Percentiles rank a stretch among this genome's conserved stretches.
Conservation (phyloP, 495 filamentous ascomycete genomes). For the Penicillium malachiteum region DNA sequence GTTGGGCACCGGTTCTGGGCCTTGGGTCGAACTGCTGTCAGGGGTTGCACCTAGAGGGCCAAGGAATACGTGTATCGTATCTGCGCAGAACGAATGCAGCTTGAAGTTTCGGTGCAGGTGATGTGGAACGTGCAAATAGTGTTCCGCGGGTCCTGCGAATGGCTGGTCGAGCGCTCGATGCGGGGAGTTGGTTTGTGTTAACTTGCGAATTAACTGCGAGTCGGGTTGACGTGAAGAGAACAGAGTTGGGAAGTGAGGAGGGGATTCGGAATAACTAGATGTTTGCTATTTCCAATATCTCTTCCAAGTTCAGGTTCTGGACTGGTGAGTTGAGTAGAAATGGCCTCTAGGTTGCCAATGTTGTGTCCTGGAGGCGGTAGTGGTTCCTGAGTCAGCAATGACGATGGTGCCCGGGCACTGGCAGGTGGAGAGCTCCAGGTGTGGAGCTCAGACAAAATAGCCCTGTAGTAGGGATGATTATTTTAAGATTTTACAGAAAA, state of each 20-base stretch:
- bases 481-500: too few relatives aligned
- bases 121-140: background rate
- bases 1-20: slow-evolving; percentile 19
- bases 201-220: background rate
- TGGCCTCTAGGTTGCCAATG: slow-evolving; percentile 2
- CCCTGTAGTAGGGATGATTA: background rate
- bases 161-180: slow-evolving; percentile 17
- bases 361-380: slow-evolving; percentile 18
- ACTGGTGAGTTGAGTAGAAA: slow-evolving; percentile 6
- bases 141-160: slow-evolving; percentile 6
- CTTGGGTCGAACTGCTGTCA: background rate
- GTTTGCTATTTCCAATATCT: background rate
- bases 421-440: background rate
- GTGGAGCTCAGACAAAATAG: background rate
- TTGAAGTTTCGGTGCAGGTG: background rate
- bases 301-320: background rate
- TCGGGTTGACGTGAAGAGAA: background rate
- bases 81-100: background rate
- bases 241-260: background rate
- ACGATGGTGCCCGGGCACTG: slow-evolving; percentile 21
- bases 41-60: background rate
- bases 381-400: slow-evolving; percentile 26
- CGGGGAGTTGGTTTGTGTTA: slow-evolving; percentile 28
- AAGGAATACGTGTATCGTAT: too few relatives aligned
- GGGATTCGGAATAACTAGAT: background rate